Percentiles rank a stretch among this genome's conserved stretches.
These are phyloP conservation scores for Rhytidiadelphus loreus DNA, from an alignment of 225 moss, liverwort and hornwort genomes.

Conservation along the genomic window DNA sequence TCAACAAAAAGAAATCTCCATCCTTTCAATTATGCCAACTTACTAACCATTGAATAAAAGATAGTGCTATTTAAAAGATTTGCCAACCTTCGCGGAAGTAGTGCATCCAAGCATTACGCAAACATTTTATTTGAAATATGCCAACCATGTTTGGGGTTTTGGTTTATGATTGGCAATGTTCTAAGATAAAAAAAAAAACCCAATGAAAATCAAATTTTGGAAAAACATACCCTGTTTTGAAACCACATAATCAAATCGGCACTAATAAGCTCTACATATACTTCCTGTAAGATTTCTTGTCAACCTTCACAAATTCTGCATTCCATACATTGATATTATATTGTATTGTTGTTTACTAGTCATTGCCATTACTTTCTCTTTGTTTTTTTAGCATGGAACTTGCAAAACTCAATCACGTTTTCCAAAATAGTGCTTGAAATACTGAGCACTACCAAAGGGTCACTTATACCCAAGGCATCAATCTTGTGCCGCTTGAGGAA, in stretches of 20 bases:
- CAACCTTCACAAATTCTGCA: neutral
- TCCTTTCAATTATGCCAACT: neutral
- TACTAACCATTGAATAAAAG: neutral
- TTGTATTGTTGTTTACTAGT: neutral
- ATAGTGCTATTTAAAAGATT: neutral
- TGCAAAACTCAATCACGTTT: neutral
- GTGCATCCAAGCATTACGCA: neutral
- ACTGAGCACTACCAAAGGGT: neutral
- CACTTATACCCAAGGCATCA: neutral
- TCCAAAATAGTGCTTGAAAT: neutral
- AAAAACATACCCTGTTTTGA: neutral
- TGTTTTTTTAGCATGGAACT: neutral
- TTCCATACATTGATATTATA: too few relatives aligned
- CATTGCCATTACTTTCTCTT: neutral
- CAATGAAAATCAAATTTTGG: neutral
- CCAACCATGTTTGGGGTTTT: neutral
- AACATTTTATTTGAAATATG: neutral
- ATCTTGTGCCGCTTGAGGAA: neutral
- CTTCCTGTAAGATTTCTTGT: neutral
- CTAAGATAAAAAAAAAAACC: neutral
- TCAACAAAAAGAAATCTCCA: neutral
- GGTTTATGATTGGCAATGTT: neutral
- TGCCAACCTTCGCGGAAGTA: neutral
- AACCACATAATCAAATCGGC: neutral
- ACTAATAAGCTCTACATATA: too few relatives aligned